These are phyloP conservation scores for Psilocybe azurescens DNA, from an alignment of 768 basidiomycete genomes.

Conservation along the genomic window DNA sequence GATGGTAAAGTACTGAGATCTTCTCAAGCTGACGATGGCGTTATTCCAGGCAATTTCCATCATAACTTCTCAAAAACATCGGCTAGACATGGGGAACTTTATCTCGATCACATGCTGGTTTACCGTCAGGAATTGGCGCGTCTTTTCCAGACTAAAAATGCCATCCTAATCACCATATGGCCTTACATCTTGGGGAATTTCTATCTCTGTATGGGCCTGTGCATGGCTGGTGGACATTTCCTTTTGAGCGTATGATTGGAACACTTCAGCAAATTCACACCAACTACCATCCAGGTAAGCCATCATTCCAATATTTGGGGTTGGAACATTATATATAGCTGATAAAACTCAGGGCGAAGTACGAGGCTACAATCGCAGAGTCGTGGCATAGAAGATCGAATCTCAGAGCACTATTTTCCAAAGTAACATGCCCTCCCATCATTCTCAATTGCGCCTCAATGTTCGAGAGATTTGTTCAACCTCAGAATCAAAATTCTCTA, in stretches of 20 bases:
- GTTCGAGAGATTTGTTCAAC: constrained; percentile 3
- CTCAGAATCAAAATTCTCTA: constrained; percentile 1
- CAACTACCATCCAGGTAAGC: constrained; percentile 28
- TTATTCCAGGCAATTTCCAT: constrained; percentile 12
- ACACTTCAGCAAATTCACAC: constrained; percentile 36
- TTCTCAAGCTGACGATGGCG: constrained; percentile 11
- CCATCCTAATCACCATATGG: constrained; percentile 34
- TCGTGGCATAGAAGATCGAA: not conserved
- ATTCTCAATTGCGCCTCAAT: not conserved
- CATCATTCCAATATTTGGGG: too few relatives aligned
- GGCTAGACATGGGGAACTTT: not conserved
- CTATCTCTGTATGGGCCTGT: constrained; percentile 38
- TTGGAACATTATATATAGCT: not conserved
- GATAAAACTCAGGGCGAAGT: constrained; percentile 11
- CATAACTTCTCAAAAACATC: constrained; percentile 8
- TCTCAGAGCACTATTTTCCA: constrained; percentile 9
- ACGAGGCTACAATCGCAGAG: not conserved
- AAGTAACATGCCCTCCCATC: not conserved
- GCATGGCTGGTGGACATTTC: constrained; percentile 44
- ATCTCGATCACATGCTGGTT: not conserved
- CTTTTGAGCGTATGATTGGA: constrained; percentile 42
- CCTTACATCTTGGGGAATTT: constrained; percentile 13
- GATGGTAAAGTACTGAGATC: too few relatives aligned
- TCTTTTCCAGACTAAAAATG: constrained; percentile 7
- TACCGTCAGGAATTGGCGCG: constrained; percentile 2